These are phyloP conservation scores for Austroboletus niveus DNA, from an alignment of 1,284 basidiomycete genomes.

Conservation along the genomic window DNA sequence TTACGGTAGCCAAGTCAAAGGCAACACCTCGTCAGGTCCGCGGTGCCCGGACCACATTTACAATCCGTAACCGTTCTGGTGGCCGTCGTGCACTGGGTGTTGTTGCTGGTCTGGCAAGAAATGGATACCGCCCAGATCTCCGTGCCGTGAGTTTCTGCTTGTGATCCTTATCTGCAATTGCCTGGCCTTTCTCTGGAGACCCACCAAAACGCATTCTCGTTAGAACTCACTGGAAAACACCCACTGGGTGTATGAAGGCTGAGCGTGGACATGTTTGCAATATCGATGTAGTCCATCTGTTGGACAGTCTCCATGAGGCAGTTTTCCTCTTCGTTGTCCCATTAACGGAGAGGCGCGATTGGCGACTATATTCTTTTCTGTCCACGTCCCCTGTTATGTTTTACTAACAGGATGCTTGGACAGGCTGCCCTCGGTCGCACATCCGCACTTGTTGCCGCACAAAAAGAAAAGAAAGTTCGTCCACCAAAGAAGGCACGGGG, in stretches of 20 bases:
- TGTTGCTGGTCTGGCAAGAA: slow-evolving; percentile 63
- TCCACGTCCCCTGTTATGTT: slow-evolving; percentile 11
- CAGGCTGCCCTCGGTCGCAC: slow-evolving; percentile 82
- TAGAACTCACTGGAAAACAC: slow-evolving; percentile 74
- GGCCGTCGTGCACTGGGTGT: slow-evolving; percentile 74
- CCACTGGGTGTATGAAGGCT: slow-evolving; percentile 63
- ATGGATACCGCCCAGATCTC: slow-evolving; percentile 82
- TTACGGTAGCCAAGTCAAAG: slow-evolving; percentile 70
- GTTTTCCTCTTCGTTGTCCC: slow-evolving; percentile 14
- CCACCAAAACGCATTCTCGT: slow-evolving; percentile 55
- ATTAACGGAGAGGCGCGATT: slow-evolving; percentile 16
- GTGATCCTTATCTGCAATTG: background rate
- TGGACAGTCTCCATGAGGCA: slow-evolving; percentile 24
- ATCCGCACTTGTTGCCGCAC: slow-evolving; percentile 69
- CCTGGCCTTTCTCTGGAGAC: slow-evolving; percentile 3
- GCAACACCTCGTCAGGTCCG: slow-evolving; percentile 56
- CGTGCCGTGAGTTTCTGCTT: slow-evolving; percentile 58
- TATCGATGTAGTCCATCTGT: slow-evolving; percentile 39
- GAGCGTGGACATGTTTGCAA: slow-evolving; percentile 89
- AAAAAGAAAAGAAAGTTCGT: slow-evolving; percentile 71
- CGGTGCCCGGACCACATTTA: slow-evolving; percentile 46
- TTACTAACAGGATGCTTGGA: slow-evolving; percentile 18
- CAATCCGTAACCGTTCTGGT: slow-evolving; percentile 72
- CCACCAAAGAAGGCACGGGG: slow-evolving; percentile 76
- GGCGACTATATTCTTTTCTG: slow-evolving; percentile 26